Percentiles rank a stretch among this genome's conserved stretches.
Conservation (phyloP, 163 green algal genomes). For the Scenedesmus sp. region DNA sequence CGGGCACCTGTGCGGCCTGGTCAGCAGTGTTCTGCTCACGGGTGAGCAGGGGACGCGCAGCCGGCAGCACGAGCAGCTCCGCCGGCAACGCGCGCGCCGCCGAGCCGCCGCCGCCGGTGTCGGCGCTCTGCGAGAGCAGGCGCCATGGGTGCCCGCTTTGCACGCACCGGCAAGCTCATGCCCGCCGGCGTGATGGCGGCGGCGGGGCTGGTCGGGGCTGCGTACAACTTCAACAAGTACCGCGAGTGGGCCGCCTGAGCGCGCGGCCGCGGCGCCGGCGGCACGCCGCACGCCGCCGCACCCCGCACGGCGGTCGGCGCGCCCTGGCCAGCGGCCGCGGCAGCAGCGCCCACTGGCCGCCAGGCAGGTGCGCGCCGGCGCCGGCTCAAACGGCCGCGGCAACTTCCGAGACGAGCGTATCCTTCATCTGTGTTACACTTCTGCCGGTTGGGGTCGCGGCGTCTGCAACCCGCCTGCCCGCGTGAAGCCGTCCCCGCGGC, state of each 20-base stretch:
- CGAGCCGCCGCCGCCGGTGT: neutral
- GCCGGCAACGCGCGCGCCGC: neutral
- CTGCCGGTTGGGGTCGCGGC: no score
- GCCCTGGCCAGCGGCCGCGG: no score
- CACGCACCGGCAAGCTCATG: conserved; percentile 24
- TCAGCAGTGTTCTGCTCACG: conserved; percentile 18
- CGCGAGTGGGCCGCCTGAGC: conserved; percentile 40
- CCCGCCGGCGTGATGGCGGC: conserved; percentile 33
- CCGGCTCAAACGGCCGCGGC: no score
- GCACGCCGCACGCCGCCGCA: no score
- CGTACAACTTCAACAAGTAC: conserved; percentile 37
- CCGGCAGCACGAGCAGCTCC: neutral
- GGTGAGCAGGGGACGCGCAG: neutral
- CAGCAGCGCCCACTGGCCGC: no score
- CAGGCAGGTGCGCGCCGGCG: no score
- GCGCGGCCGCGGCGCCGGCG: no score
- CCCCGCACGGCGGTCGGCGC: no score
- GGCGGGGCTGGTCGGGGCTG: conserved; percentile 5
- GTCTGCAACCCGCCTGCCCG: no score
- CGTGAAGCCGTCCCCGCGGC: no score
- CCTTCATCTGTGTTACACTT: no score
- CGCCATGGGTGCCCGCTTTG: conserved; percentile 23
- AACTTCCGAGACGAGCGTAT: no score
- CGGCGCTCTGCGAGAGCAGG: neutral
- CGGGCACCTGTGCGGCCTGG: conserved; percentile 24